Evolutionary conservation across 1,284 basidiomycete genomes (phyloP).

Genomic region (Pseudozyma hubeiensis): DNA sequence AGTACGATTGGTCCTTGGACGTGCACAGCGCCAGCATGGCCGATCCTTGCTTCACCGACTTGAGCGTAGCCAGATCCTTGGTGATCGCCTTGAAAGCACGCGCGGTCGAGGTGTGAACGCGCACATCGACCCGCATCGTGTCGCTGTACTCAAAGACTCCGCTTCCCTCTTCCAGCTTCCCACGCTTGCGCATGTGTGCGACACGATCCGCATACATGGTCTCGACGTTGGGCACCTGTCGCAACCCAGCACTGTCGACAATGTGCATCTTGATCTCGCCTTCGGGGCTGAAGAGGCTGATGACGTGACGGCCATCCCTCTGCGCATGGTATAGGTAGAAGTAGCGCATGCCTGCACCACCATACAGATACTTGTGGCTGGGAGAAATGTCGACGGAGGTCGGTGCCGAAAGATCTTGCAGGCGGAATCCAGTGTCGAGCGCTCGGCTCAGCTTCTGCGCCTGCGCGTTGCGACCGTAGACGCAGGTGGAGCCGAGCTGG

Average conservation of each 20-base stretch:
- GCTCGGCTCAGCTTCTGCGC: slow-evolving; percentile 82
- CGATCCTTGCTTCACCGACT: slow-evolving; percentile 77
- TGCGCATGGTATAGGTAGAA: slow-evolving; percentile 91
- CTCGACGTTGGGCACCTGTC: slow-evolving; percentile 83
- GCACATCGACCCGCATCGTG: slow-evolving; percentile 77
- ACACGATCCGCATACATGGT: slow-evolving; percentile 78
- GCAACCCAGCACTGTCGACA: slow-evolving; percentile 86
- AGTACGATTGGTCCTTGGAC: slow-evolving; percentile 84
- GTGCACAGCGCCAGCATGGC: slow-evolving; percentile 86
- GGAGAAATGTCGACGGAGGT: slow-evolving; percentile 45
- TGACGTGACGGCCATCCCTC: slow-evolving; percentile 84
- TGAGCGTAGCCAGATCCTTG: slow-evolving; percentile 80
- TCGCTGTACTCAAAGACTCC: slow-evolving; percentile 78
- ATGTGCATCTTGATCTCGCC: slow-evolving; percentile 78
- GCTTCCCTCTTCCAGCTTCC: slow-evolving; percentile 48
- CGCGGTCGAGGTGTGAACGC: slow-evolving; percentile 81
- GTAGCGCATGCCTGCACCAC: slow-evolving; percentile 80
- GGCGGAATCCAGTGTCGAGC: slow-evolving; percentile 83
- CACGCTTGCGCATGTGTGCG: slow-evolving; percentile 65
- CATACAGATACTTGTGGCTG: slow-evolving; percentile 78
- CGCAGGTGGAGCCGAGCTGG: slow-evolving; percentile 85
- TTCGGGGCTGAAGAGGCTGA: slow-evolving; percentile 82
- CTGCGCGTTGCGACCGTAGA: slow-evolving; percentile 73
- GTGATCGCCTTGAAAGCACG: slow-evolving; percentile 88
- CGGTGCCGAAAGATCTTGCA: slow-evolving; percentile 76